phyloP scores from a whole-genome alignment of 805 yeast species.

The Yamadazyma ubonensis region DNA sequence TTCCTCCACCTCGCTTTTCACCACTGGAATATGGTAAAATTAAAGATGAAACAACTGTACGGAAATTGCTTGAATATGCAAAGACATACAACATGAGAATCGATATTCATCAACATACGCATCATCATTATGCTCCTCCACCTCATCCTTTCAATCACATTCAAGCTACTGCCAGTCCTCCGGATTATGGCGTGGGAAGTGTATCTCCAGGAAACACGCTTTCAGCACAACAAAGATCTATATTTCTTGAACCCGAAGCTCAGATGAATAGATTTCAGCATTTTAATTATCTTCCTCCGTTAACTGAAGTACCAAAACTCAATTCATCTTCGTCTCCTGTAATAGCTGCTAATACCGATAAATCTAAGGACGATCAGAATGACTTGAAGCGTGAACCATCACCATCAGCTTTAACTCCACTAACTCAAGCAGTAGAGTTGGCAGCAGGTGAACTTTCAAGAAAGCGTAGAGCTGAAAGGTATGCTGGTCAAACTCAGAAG shows the following conservation, averaged over 20 bases:
- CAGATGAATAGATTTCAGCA: slow-evolving; percentile 62
- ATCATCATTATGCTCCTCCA: slow-evolving; percentile 66
- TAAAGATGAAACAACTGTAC: slow-evolving; percentile 52
- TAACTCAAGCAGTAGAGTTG: slow-evolving; percentile 41
- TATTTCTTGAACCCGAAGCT: slow-evolving; percentile 47
- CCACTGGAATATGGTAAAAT: slow-evolving; percentile 47
- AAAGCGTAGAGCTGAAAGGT: slow-evolving; percentile 11
- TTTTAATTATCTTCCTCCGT: slow-evolving; percentile 71
- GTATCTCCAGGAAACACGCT: slow-evolving; percentile 2
- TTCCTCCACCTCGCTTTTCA: slow-evolving; percentile 22
- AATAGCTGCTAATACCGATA: slow-evolving; percentile 1
- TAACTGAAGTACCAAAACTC: slow-evolving; percentile 67
- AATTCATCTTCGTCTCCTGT: slow-evolving; percentile 49
- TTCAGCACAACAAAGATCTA: slow-evolving; percentile 6
- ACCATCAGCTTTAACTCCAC: slow-evolving; percentile 32
- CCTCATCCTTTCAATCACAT: slow-evolving; percentile 14
- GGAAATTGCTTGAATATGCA: slow-evolving; percentile 59
- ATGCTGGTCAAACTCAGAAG: slow-evolving; percentile 8
- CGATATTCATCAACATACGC: slow-evolving; percentile 82
- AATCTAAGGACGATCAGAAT: slow-evolving; percentile 45
- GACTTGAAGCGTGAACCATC: slow-evolving; percentile 30
- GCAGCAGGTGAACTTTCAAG: slow-evolving; percentile 28
- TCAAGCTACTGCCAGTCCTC: slow-evolving; percentile 6
- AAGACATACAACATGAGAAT: slow-evolving; percentile 55
- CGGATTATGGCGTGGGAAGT: slow-evolving; percentile 3